Percentiles rank a stretch among this genome's conserved stretches.
Conservation (phyloP, 2,329 filamentous ascomycete genomes). For the Penicillium sp. region DNA sequence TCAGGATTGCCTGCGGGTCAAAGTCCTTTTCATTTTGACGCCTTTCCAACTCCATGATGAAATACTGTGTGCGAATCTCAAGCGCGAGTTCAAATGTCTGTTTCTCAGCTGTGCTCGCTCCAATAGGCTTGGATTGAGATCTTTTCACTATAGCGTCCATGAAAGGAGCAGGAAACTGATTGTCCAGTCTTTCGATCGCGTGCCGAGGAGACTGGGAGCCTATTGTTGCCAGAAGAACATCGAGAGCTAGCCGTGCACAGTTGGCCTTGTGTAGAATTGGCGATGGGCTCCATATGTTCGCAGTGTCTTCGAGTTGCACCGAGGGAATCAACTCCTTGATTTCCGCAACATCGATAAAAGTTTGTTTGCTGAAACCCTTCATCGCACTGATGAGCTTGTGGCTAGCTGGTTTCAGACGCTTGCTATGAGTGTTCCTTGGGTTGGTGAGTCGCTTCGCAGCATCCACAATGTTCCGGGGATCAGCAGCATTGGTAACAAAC, state of each 20-base stretch:
- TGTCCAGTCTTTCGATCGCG: slow-evolving; percentile 32
- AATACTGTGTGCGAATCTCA: slow-evolving; percentile 53
- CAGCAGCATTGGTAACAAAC: slow-evolving; percentile 28
- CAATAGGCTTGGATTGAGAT: slow-evolving; percentile 16
- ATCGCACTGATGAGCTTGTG: slow-evolving; percentile 25
- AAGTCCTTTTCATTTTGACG: slow-evolving; percentile 31
- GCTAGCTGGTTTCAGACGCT: slow-evolving; percentile 23
- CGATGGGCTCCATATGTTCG: slow-evolving; percentile 32
- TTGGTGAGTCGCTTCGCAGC: slow-evolving; percentile 31
- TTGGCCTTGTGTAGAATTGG: slow-evolving; percentile 44
- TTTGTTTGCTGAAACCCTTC: slow-evolving; percentile 25
- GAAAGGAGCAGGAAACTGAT: slow-evolving; percentile 34
- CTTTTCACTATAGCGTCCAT: slow-evolving; percentile 26
- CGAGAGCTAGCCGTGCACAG: slow-evolving; percentile 38
- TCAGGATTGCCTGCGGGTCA: slow-evolving; percentile 40
- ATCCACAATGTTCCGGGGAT: slow-evolving; percentile 26
- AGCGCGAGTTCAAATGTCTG: slow-evolving; percentile 49
- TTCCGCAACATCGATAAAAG: slow-evolving; percentile 36
- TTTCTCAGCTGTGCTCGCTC: slow-evolving; percentile 39
- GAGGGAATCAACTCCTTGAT: slow-evolving; percentile 31
- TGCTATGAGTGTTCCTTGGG: slow-evolving; percentile 26
- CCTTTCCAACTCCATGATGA: slow-evolving; percentile 44
- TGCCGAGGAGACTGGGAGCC: slow-evolving; percentile 16
- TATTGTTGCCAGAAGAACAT: slow-evolving; percentile 34
- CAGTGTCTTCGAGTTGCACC: slow-evolving; percentile 14